These are phyloP conservation scores for Berberis vulgaris DNA, from an alignment of 164 flowering plant genomes.

Conservation along the genomic window DNA sequence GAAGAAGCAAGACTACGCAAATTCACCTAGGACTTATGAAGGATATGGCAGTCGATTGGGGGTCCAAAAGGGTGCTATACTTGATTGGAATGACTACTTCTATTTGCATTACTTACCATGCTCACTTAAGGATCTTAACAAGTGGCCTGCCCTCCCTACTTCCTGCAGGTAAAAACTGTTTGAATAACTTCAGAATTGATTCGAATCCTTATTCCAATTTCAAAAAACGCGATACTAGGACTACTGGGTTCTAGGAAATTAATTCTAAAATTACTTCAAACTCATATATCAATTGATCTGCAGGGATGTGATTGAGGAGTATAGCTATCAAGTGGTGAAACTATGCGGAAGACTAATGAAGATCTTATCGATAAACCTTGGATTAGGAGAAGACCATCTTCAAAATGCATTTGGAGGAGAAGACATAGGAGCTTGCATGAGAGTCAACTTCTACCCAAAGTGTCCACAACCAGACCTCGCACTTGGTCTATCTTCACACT, in stretches of 20 bases:
- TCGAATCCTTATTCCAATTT: neutral
- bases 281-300: conserved; percentile 2
- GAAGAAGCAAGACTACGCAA: conserved; percentile 54
- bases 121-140: conserved; percentile 35
- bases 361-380: conserved; percentile 47
- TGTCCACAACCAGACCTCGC: conserved; percentile 84
- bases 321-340: conserved; percentile 42
- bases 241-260: neutral
- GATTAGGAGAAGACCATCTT: conserved; percentile 37
- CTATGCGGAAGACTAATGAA: conserved; percentile 43
- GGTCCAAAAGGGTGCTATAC: conserved; percentile 61
- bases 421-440: conserved; percentile 57
- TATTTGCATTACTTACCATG: conserved; percentile 62
- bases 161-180: conserved; percentile 34
- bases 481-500: conserved; percentile 76
- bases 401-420: conserved; percentile 64
- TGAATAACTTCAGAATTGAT: too few relatives aligned
- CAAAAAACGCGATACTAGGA: neutral
- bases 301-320: conserved; percentile 62
- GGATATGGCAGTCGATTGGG: conserved; percentile 90
- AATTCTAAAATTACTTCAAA: neutral
- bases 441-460: conserved; percentile 76
- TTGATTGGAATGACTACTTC: conserved; percentile 89
- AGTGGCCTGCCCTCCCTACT: conserved; percentile 65
- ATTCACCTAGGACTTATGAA: conserved; percentile 68